Evolutionary conservation across 768 basidiomycete species (phyloP).

Genomic region (Agrocybe chaxingu): DNA sequence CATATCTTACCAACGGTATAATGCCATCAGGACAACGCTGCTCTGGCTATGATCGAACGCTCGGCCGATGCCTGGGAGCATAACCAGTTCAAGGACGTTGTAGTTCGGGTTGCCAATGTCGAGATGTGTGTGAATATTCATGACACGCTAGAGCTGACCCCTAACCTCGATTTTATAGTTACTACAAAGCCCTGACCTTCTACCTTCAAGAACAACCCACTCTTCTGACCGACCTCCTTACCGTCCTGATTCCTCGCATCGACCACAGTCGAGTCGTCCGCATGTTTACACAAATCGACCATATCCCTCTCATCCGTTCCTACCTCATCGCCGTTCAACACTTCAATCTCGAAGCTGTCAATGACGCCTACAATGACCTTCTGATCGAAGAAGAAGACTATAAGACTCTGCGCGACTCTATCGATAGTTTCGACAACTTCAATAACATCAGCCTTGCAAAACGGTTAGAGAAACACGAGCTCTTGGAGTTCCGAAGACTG

Average conservation of each 20-base stretch:
- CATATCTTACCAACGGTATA: neutral
- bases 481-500: constrained; percentile 92
- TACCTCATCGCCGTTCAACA: constrained; percentile 98
- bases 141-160: neutral
- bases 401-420: constrained; percentile 95
- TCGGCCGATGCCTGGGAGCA: constrained; percentile 99
- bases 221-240: constrained; percentile 88
- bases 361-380: constrained; percentile 97
- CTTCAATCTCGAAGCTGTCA: constrained; percentile 95
- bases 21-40: constrained; percentile 79
- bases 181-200: constrained; percentile 94
- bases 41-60: constrained; percentile 97
- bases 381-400: constrained; percentile 99
- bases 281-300: constrained; percentile 93
- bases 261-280: constrained; percentile 95
- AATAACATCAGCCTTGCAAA: constrained; percentile 85
- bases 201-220: constrained; percentile 94
- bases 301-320: constrained; percentile 91
- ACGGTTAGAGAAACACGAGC: constrained; percentile 83
- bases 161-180: constrained; percentile 41
- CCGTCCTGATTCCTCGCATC: constrained; percentile 89
- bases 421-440: constrained; percentile 98
- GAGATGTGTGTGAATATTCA: constrained; percentile 67
- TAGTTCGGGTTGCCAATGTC: constrained; percentile 94
- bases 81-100: constrained; percentile 98